Percentiles rank a stretch among this genome's conserved stretches.
Conservation (phyloP, 192 early-diverging fungal species). For the Coemansia furcata region DNA sequence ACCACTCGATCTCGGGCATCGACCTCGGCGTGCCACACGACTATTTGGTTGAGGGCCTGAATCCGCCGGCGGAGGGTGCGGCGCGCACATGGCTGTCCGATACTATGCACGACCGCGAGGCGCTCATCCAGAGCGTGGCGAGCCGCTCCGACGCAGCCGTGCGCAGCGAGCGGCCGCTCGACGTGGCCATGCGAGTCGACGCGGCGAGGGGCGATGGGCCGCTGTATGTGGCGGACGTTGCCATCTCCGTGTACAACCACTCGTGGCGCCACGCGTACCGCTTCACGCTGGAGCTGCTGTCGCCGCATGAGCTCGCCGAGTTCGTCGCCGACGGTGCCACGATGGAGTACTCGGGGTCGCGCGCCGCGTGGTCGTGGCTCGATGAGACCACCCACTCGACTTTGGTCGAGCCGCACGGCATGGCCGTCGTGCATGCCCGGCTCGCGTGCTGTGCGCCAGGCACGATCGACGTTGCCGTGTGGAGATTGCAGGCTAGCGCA, state of each 20-base stretch:
- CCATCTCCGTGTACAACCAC: constrained; percentile 36
- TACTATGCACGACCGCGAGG: constrained; percentile 38
- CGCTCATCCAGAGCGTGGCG: constrained; percentile 39
- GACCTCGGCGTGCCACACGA: constrained; percentile 80
- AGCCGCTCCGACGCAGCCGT: background rate
- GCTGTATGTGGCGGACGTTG: constrained; percentile 18
- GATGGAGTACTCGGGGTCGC: constrained; percentile 31
- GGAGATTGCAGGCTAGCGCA: constrained; percentile 31
- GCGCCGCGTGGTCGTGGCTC: constrained; percentile 47
- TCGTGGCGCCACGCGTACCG: constrained; percentile 47
- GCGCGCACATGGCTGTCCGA: constrained; percentile 44
- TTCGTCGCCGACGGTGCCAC: background rate
- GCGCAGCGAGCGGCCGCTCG: constrained; percentile 33
- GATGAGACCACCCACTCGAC: constrained; percentile 14
- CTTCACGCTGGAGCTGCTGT: constrained; percentile 28
- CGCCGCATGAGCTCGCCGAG: constrained; percentile 25
- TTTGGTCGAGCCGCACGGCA: constrained; percentile 9
- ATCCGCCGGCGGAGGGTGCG: constrained; percentile 49
- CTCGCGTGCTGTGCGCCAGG: constrained; percentile 29
- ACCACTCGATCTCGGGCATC: constrained; percentile 92
- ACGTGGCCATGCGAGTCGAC: constrained; percentile 20
- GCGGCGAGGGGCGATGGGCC: background rate
- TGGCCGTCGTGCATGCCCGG: constrained; percentile 5
- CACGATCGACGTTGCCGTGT: constrained; percentile 35
- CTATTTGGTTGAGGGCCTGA: constrained; percentile 57